phyloP scores from a whole-genome alignment of 805 yeast species.

The Huiozyma naganishii region DNA sequence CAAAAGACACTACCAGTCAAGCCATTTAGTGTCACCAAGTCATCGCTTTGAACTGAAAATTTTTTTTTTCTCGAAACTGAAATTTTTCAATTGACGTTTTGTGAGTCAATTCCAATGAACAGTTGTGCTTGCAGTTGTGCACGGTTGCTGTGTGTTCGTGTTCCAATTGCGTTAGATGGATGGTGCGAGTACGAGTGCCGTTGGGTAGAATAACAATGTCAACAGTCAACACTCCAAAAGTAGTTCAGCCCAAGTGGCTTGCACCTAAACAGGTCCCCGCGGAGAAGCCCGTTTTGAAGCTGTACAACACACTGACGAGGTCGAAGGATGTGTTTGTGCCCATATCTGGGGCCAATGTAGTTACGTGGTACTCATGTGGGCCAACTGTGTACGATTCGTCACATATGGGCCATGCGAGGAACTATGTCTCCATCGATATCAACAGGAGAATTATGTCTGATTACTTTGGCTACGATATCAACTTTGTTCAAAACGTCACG shows the following conservation, averaged over 20 bases:
- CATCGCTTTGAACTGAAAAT: not conserved
- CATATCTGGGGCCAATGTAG: conserved; percentile 40
- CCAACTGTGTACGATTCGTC: conserved; percentile 95
- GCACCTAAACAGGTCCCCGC: conserved; percentile 25
- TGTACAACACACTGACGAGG: conserved; percentile 79
- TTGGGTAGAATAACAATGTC: too few relatives aligned
- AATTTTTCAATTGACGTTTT: not conserved
- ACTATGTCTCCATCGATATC: conserved; percentile 89
- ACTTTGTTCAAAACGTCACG: conserved; percentile 93
- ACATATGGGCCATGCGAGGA: conserved; percentile 98
- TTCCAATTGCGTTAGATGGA: too few relatives aligned
- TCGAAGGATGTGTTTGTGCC: conserved; percentile 75
- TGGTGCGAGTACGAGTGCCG: too few relatives aligned
- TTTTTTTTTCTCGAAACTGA: not conserved
- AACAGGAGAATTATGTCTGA: conserved; percentile 81
- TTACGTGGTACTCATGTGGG: conserved; percentile 96
- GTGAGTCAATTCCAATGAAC: too few relatives aligned
- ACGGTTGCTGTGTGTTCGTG: too few relatives aligned
- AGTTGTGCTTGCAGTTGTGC: too few relatives aligned
- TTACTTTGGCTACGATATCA: conserved; percentile 82
- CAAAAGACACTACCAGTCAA: not conserved
- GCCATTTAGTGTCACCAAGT: not conserved
- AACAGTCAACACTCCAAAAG: conserved; percentile 15
- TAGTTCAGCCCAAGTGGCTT: conserved; percentile 44
- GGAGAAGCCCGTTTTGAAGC: conserved; percentile 37